Base-by-base conservation (phyloP, 805 yeast species). In the Danielia oregonensis region DNA sequence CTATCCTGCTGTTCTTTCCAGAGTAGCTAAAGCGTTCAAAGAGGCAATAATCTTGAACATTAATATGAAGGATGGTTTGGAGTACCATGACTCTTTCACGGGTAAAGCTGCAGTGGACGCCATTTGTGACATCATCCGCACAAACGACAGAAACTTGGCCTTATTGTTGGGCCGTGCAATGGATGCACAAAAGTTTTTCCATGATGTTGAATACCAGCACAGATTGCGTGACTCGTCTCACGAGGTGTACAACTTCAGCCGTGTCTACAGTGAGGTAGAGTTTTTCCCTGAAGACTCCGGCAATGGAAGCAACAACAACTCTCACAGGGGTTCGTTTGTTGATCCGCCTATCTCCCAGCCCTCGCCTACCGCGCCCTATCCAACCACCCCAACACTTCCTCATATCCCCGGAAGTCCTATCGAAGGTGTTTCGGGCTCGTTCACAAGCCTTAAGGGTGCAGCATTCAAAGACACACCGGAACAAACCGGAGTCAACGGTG, bases 191-290 rank as follows among this genome's bases (percentile, higher is more conserved):
- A 86, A 86, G 56, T 77, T 87, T 37, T 88, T 93, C 60, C 96
- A 87, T 54, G 98, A 93, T 62, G 97, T 89, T 17, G 85, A 96
- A 0, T 91, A 91, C 60, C 95, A 88, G 49, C 97, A 89, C 56
- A 71, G 97, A 31, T 68, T 93, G 35, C 72, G 98, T 45, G 98
- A 93, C 60, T 85, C 95, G 0, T 74, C 72, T 14, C 77, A 74
- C 52, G 98, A 93, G 57, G 85, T 91, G 16, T 93, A 91, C 57
- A 94, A 86, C 48, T 86, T 91, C 50, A 76, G 76, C 30, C 81
- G 78, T 40, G 70, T 68, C 9, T 70, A 72, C 42, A 64, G 72
- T 24, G 70, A 68, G 36, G 65, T 59, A 29, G 72, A 63, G 17
- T 57, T 68, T 24, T 76, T 69, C 32, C 52, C 50, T 6, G 67